These are phyloP conservation scores for Xylariaceae sp. DNA, from an alignment of 2,329 filamentous ascomycete genomes.

Conservation along the genomic window DNA sequence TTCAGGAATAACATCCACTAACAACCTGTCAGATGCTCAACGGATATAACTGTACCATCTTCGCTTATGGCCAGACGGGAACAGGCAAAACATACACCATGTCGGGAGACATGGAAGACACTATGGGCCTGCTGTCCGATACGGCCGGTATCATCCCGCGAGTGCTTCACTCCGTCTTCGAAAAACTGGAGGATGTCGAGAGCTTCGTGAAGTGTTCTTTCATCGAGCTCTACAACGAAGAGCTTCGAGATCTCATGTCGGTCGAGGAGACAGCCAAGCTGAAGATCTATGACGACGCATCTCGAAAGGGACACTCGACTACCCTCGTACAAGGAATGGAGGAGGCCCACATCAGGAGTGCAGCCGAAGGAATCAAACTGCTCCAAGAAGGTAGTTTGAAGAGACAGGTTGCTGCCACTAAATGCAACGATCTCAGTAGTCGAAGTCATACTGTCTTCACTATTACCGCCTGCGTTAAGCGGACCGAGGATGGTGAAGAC, in stretches of 20 bases:
- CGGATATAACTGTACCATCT: slow-evolving; percentile 97
- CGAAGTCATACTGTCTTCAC: slow-evolving; percentile 97
- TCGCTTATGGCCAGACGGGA: slow-evolving; percentile 95
- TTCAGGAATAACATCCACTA: slow-evolving; percentile 6
- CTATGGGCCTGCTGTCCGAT: slow-evolving; percentile 78
- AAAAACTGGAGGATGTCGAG: slow-evolving; percentile 75
- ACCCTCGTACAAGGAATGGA: slow-evolving; percentile 98
- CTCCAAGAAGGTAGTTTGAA: slow-evolving; percentile 86
- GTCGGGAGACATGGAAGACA: slow-evolving; percentile 94
- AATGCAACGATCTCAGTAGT: slow-evolving; percentile 97
- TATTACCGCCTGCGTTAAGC: slow-evolving; percentile 85
- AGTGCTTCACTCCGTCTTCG: slow-evolving; percentile 80
- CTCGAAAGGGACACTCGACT: slow-evolving; percentile 74
- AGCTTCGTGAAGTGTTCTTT: slow-evolving; percentile 96
- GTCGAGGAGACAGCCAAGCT: slow-evolving; percentile 77
- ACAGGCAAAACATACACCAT: slow-evolving; percentile 99
- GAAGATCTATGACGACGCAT: slow-evolving; percentile 91
- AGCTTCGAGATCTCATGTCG: slow-evolving; percentile 82
- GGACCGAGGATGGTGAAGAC: slow-evolving; percentile 79
- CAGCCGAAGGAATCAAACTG: slow-evolving; percentile 79
- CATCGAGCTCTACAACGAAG: slow-evolving; percentile 97
- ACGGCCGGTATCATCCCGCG: slow-evolving; percentile 93
- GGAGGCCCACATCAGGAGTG: slow-evolving; percentile 84
- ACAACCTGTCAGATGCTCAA: slow-evolving; percentile 64
- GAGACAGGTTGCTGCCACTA: slow-evolving; percentile 97